phyloP scores from a whole-genome alignment of 176 grass and related monocot species.

The Tillandsia fasciculata region DNA sequence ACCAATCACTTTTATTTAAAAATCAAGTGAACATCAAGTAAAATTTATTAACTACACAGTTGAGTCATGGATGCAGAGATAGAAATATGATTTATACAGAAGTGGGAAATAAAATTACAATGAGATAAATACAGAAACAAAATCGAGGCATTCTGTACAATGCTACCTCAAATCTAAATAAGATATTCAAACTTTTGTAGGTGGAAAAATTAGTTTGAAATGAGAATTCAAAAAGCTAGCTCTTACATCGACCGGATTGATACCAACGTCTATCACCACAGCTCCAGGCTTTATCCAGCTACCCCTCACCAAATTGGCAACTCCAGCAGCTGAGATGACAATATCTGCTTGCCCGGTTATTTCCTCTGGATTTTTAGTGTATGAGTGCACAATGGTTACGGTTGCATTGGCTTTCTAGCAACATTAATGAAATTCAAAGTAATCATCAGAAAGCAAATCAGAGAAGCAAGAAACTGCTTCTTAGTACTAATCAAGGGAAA shows the following conservation, averaged over 20 bases:
- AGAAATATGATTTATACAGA: too few species aligned
- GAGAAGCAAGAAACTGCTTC: background rate
- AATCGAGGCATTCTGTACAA: too few species aligned
- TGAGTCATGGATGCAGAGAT: too few species aligned
- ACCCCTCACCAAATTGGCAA: slow-evolving; percentile 77
- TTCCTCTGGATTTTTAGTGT: slow-evolving; percentile 81
- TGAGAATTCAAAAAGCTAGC: background rate
- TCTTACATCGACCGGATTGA: slow-evolving; percentile 94
- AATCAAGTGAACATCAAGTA: too few species aligned
- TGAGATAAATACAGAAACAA: too few species aligned
- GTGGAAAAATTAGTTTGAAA: too few species aligned
- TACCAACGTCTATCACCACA: slow-evolving; percentile 90
- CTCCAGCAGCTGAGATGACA: slow-evolving; percentile 83
- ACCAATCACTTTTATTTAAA: too few species aligned
- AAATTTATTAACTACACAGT: too few species aligned
- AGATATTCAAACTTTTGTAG: too few species aligned
- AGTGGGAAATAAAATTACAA: too few species aligned
- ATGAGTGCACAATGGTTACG: slow-evolving; percentile 84
- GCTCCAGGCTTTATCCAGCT: slow-evolving; percentile 93
- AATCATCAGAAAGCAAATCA: background rate
- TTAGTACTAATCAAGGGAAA: background rate
- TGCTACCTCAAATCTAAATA: too few species aligned
- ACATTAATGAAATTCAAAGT: slow-evolving; percentile 8
- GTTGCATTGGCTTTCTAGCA: slow-evolving; percentile 95
- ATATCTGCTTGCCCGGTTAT: slow-evolving; percentile 86